These are phyloP conservation scores for Solanum peruvianum DNA, from an alignment of 257 asterid genomes.

Conservation along the genomic window DNA sequence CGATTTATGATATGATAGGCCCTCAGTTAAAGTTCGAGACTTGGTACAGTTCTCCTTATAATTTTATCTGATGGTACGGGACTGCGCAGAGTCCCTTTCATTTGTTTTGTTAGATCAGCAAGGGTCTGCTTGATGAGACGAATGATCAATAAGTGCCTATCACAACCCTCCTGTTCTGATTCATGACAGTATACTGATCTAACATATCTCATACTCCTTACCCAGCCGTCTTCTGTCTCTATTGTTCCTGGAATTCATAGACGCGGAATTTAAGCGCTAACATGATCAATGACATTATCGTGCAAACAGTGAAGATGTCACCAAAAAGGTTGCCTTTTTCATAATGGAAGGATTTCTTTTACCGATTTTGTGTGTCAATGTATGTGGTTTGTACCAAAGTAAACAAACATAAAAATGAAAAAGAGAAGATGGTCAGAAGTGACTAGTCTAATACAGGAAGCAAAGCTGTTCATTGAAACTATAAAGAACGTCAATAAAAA, in stretches of 20 bases:
- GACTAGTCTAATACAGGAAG: neutral
- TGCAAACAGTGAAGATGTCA: neutral
- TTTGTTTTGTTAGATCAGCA: neutral
- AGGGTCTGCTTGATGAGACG: neutral
- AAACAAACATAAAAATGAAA: neutral
- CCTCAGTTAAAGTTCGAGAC: neutral
- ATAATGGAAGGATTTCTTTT: neutral
- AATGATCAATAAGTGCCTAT: neutral
- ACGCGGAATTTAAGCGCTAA: neutral
- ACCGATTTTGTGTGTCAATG: neutral
- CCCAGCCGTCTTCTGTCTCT: neutral
- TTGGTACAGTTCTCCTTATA: neutral
- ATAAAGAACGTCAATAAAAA: neutral
- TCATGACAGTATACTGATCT: neutral
- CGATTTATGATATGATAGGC: neutral
- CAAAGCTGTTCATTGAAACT: neutral
- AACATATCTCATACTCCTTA: neutral
- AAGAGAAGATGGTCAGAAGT: neutral
- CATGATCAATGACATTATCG: neutral
- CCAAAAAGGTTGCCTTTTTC: neutral
- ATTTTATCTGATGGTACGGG: neutral
- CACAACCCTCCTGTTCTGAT: neutral
- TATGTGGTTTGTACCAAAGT: neutral
- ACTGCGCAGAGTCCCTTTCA: neutral
- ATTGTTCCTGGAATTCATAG: neutral